Base-by-base conservation (phyloP, 345 rosid species). In the Moricandia moricandioides region DNA sequence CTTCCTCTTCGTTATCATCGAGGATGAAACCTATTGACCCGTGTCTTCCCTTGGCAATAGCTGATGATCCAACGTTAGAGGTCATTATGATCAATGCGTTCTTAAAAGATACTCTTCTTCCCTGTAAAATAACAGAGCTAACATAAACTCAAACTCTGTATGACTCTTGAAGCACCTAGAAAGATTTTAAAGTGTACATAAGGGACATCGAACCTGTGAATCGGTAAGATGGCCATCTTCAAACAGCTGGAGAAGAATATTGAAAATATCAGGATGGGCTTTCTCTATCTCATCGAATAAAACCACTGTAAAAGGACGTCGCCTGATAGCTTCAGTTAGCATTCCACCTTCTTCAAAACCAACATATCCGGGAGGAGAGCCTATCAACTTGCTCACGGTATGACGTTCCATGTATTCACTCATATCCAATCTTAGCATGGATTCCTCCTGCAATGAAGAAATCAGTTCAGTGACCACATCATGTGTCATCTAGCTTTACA, bases 361-460 rank as follows among this genome's bases (percentile, higher is more conserved):
- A 62, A 90, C 88, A 76, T 95, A 95, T 72, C 99, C 99, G 0
- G 97, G 97, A 47, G 99, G 99, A 62, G 97, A 84, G 34, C 99
- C 99, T 56, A 95, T 89, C 80, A 95, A 75, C 81, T 95, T 95
- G 84, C 97, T 95, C 67, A 95, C 97, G 4, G 96, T 87, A 80
- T 89, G 97, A 37, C 97, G 92, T 87, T 95, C 99, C 99, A 95
- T 95, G 77, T 89, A 95, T 81, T 95, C 99, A 65, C 99, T 95
- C 99, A 95, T 95, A 88, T 95, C 99, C 84, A 95, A 75, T 81
- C 99, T 87, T 79, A 95, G 83, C 96, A 95, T 89, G 14, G 97
- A 88, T 29, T 86, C 87, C 79, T 95, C 99, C 99, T 95, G 85
- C 27, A 62, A 33, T 26, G n/a, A 62, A 73, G 69, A 31, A 62